Evolutionary conservation across 2,329 filamentous ascomycete genomes (phyloP).

Genomic region (Penicillium freii): DNA sequence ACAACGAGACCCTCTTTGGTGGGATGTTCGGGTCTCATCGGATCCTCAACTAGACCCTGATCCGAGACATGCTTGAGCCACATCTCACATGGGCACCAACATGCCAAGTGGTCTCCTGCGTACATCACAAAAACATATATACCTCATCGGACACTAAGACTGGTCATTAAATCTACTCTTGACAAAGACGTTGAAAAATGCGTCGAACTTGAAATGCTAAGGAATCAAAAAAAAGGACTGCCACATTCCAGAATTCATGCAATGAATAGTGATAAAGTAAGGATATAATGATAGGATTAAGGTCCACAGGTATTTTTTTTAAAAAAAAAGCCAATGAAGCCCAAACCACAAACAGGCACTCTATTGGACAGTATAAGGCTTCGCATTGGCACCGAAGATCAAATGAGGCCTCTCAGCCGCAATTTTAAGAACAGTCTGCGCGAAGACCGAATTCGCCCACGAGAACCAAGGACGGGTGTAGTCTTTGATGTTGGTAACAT

Average conservation of each 20-base stretch:
- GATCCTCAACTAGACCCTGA: too few relatives aligned
- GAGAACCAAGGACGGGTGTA: conserved; percentile 96
- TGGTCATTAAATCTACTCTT: too few relatives aligned
- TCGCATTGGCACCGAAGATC: conserved; percentile 66
- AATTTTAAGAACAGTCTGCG: conserved; percentile 84
- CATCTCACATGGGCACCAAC: too few relatives aligned
- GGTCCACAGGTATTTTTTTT: neutral
- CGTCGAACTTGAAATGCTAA: too few relatives aligned
- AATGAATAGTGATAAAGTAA: neutral
- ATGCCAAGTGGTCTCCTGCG: too few relatives aligned
- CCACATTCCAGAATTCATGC: neutral
- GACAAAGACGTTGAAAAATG: neutral
- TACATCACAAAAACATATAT: too few relatives aligned
- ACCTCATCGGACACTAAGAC: too few relatives aligned
- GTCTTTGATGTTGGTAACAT: conserved; percentile 66
- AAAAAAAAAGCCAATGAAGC: neutral
- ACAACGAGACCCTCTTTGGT: too few relatives aligned
- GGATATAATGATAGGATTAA: neutral
- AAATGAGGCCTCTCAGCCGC: conserved; percentile 85
- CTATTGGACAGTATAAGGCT: conserved; percentile 29
- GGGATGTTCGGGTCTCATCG: too few relatives aligned
- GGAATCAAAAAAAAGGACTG: neutral
- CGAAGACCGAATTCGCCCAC: conserved; percentile 97
- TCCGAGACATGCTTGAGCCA: too few relatives aligned
- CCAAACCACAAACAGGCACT: neutral